Percentiles rank a stretch among this genome's conserved stretches.
Evolutionary conservation across 2,329 filamentous ascomycete species (phyloP).

Genomic region (Exophiala phaeomuriformis): DNA sequence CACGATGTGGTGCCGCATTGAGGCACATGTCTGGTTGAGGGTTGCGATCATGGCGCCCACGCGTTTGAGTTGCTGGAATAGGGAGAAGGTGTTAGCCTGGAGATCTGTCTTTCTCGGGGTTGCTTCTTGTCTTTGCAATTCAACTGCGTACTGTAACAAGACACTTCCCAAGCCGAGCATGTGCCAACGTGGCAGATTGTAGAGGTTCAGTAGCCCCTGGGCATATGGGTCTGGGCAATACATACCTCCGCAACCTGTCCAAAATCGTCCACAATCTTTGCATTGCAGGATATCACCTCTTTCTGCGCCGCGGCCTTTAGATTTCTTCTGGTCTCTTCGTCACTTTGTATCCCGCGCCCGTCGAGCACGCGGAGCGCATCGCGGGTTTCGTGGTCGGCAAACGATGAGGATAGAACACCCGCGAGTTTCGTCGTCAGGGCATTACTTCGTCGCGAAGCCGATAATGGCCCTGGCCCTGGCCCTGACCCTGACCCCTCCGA

Average conservation of each 20-base stretch:
- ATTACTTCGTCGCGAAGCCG: slow-evolving; percentile 35
- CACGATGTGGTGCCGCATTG: slow-evolving; percentile 70
- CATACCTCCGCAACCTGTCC: slow-evolving; percentile 77
- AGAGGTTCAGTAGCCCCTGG: too few species aligned
- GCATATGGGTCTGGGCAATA: not conserved
- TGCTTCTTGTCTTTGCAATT: too few species aligned
- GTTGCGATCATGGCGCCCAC: slow-evolving; percentile 72
- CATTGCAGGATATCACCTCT: slow-evolving; percentile 89
- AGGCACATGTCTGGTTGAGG: slow-evolving; percentile 70
- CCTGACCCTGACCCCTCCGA: slow-evolving; percentile 1
- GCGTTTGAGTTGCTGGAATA: slow-evolving; percentile 67
- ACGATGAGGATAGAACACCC: slow-evolving; percentile 80
- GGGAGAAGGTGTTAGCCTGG: not conserved
- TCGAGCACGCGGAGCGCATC: slow-evolving; percentile 76
- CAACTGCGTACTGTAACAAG: too few species aligned
- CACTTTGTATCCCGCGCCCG: slow-evolving; percentile 62
- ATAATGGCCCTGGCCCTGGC: slow-evolving; percentile 2
- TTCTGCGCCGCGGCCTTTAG: slow-evolving; percentile 61
- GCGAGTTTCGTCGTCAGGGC: slow-evolving; percentile 76
- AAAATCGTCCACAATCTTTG: slow-evolving; percentile 79
- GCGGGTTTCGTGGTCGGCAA: slow-evolving; percentile 84
- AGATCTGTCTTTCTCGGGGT: too few species aligned
- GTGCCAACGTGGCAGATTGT: too few species aligned
- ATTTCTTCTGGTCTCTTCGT: slow-evolving; percentile 67
- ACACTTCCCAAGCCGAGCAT: too few species aligned